Percentiles rank a stretch among this genome's conserved stretches.
Evolutionary conservation across 441 rosid species (phyloP).

Genomic region (Omphalea diandra): DNA sequence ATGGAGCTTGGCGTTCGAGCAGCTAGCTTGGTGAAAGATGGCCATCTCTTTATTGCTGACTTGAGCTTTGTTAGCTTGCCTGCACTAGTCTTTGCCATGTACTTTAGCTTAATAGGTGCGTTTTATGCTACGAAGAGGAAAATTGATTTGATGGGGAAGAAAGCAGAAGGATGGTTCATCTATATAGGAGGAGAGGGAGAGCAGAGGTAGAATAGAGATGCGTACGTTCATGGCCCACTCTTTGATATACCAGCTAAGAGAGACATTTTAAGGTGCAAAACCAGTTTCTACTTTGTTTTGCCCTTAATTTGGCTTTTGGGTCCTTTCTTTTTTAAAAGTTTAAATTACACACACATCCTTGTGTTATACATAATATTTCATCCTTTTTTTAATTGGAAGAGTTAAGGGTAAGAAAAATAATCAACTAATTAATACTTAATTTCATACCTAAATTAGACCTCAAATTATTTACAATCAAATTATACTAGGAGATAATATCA

Average conservation of each 20-base stretch:
- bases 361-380: too few relatives aligned
- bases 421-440: too few relatives aligned
- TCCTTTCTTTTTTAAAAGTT: not conserved
- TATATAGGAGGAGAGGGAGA: conserved; percentile 14
- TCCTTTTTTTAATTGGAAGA: too few relatives aligned
- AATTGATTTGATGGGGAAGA: not conserved
- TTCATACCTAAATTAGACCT: too few relatives aligned
- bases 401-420: too few relatives aligned
- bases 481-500: too few relatives aligned
- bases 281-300: conserved; percentile 25
- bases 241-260: conserved; percentile 65
- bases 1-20: conserved; percentile 38
- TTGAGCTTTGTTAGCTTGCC: conserved; percentile 81
- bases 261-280: conserved; percentile 29
- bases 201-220: conserved; percentile 14
- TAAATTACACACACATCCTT: not conserved
- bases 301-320: conserved; percentile 11
- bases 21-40: conserved; percentile 59
- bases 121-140: too few relatives aligned
- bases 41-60: conserved; percentile 79
- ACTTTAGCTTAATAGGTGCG: too few relatives aligned
- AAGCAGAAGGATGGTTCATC: conserved; percentile 34
- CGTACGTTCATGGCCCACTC: conserved; percentile 51
- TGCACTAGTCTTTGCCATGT: conserved; percentile 67
- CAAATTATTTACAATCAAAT: too few relatives aligned